phyloP scores from a whole-genome alignment of 306 rosid genomes.

The Cucurbita argyrosperma region DNA sequence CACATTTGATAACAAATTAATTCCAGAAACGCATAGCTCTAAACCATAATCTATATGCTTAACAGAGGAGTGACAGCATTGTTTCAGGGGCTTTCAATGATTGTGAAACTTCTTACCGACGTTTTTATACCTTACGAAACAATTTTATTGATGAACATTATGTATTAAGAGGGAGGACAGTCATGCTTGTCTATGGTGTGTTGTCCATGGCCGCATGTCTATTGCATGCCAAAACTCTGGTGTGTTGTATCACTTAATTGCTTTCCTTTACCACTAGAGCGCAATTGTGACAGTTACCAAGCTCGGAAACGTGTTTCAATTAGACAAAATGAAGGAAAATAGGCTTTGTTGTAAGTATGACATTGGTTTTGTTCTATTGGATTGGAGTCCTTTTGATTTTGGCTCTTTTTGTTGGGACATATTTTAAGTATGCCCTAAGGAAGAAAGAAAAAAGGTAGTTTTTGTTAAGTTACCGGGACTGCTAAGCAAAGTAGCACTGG shows the following conservation, averaged over 20 bases:
- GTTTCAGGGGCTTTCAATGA: background rate
- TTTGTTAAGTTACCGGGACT: background rate
- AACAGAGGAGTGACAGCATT: background rate
- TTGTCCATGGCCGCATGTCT: too few relatives aligned
- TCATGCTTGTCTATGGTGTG: too few relatives aligned
- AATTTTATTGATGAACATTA: background rate
- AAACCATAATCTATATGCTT: background rate
- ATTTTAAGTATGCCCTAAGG: too few relatives aligned
- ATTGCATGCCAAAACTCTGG: too few relatives aligned
- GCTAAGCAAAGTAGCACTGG: background rate
- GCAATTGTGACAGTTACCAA: background rate
- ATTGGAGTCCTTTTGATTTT: too few relatives aligned
- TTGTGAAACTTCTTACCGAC: background rate
- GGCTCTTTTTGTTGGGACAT: too few relatives aligned
- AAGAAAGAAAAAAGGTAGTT: too few relatives aligned
- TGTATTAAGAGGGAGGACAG: too few relatives aligned
- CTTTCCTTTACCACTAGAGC: too few relatives aligned
- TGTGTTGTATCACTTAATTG: too few relatives aligned
- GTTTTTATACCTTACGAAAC: background rate
- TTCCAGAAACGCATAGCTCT: background rate
- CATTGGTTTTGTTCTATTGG: too few relatives aligned
- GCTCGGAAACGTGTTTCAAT: background rate
- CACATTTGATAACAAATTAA: constrained; percentile 7
- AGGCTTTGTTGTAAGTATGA: too few relatives aligned
- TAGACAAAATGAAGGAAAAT: background rate